Evolutionary conservation across 2,329 filamentous ascomycete species (phyloP).

Genomic region (Botryotinia calthae): DNA sequence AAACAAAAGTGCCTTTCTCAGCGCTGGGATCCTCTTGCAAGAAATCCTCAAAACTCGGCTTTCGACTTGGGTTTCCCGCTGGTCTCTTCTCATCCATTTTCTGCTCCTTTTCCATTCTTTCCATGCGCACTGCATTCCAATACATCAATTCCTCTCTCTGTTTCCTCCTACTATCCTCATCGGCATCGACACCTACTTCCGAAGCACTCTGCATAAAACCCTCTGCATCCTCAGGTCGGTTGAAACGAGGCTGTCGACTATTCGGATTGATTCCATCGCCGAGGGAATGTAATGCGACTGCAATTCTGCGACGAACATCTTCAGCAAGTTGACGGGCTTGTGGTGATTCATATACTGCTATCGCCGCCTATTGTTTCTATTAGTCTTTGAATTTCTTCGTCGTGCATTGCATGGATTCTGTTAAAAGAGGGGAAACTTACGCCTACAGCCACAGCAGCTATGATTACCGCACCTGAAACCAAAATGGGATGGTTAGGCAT

Average conservation of each 20-base stretch:
- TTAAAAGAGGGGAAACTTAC: conserved; percentile 29
- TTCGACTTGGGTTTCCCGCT: conserved; percentile 32
- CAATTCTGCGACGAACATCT: conserved; percentile 60
- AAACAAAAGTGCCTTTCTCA: conserved; percentile 56
- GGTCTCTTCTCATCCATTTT: conserved; percentile 30
- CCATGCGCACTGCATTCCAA: conserved; percentile 58
- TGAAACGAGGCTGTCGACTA: conserved; percentile 53
- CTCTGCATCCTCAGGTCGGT: conserved; percentile 64
- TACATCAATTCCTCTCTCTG: conserved; percentile 65
- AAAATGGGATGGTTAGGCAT: conserved; percentile 38
- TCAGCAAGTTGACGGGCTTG: conserved; percentile 61
- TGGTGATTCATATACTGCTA: conserved; percentile 59
- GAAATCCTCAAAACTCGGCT: conserved; percentile 56
- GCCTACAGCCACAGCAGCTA: conserved; percentile 36
- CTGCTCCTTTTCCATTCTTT: conserved; percentile 45
- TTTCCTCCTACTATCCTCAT: conserved; percentile 58
- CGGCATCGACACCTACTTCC: conserved; percentile 55
- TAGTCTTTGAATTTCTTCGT: conserved; percentile 16
- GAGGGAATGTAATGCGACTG: conserved; percentile 57
- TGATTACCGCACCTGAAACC: conserved; percentile 39
- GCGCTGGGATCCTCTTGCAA: conserved; percentile 50
- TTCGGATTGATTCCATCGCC: conserved; percentile 52
- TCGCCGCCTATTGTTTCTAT: conserved; percentile 32
- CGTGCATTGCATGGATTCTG: not conserved
- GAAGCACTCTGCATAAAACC: conserved; percentile 56